These are phyloP conservation scores for Schoenoplectus tabernaemontani DNA, from an alignment of 202 grass and related monocot genomes.

Conservation along the genomic window DNA sequence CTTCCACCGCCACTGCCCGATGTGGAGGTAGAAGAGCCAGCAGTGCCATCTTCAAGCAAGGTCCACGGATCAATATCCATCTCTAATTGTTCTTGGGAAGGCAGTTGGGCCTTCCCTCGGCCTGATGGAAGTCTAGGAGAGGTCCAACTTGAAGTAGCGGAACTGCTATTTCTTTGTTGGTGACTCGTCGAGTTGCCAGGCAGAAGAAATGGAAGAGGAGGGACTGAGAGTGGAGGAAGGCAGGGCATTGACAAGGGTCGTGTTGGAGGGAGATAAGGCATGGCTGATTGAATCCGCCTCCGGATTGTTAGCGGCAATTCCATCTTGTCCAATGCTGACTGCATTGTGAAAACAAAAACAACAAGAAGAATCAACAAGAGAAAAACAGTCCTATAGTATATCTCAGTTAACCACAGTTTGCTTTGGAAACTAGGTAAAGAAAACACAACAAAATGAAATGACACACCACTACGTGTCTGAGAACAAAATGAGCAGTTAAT, in stretches of 20 bases:
- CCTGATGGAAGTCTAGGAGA: constrained; percentile 38
- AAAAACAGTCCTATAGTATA: not conserved
- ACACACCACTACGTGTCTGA: not conserved
- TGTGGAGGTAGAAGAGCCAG: constrained; percentile 41
- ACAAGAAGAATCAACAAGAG: not conserved
- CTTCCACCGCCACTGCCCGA: constrained; percentile 9
- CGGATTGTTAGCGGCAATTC: constrained; percentile 72
- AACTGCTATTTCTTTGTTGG: constrained; percentile 38
- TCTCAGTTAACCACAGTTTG: not conserved
- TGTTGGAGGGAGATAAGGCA: constrained; percentile 65
- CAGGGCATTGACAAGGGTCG: constrained; percentile 41
- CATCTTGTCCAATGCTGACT: constrained; percentile 72
- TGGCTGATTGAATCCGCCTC: constrained; percentile 69
- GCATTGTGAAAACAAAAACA: constrained; percentile 18
- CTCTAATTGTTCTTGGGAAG: constrained; percentile 44
- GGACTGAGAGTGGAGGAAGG: constrained; percentile 53
- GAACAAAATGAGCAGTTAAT: not conserved
- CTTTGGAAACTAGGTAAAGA: not conserved
- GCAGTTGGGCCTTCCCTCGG: constrained; percentile 42
- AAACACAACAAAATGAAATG: no score
- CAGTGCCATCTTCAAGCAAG: constrained; percentile 86
- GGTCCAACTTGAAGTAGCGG: constrained; percentile 30
- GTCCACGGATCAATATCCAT: constrained; percentile 91
- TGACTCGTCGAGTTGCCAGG: constrained; percentile 36
- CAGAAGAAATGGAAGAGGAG: constrained; percentile 47